These are phyloP conservation scores for Mortierella sp. DNA, from an alignment of 371 early-diverging fungal species.

Conservation along the genomic window DNA sequence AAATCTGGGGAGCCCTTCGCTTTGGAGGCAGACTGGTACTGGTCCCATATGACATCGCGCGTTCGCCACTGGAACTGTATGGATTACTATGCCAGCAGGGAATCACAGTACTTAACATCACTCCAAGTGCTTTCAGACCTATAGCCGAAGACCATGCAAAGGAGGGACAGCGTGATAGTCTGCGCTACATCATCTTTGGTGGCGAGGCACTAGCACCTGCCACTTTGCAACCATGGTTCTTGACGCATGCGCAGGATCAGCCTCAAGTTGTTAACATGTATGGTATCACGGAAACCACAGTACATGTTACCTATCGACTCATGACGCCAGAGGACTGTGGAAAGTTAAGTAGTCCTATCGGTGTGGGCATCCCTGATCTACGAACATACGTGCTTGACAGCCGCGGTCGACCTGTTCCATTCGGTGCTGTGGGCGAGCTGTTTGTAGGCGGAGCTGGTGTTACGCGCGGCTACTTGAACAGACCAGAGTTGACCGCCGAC, in stretches of 20 bases:
- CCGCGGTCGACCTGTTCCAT: slow-evolving; percentile 13
- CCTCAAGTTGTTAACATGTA: slow-evolving; percentile 1
- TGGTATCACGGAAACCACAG: slow-evolving; percentile 11
- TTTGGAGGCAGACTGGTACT: slow-evolving; percentile 1
- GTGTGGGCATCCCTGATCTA: neutral
- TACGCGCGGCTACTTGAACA: slow-evolving; percentile 39
- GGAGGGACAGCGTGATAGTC: neutral
- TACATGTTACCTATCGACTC: neutral
- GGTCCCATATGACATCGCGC: neutral
- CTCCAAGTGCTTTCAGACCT: slow-evolving; percentile 5
- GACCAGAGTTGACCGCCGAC: slow-evolving; percentile 29
- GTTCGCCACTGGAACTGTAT: neutral
- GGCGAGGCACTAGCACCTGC: too few species aligned
- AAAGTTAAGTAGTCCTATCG: neutral
- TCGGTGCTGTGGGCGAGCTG: slow-evolving; percentile 43
- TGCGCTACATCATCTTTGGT: slow-evolving; percentile 17
- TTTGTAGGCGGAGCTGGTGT: slow-evolving; percentile 9
- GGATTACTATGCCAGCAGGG: neutral
- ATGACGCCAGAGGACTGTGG: neutral
- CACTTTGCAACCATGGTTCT: too few species aligned
- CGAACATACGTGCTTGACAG: slow-evolving; percentile 3
- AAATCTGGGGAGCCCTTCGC: slow-evolving; percentile 5
- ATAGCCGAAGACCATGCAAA: neutral
- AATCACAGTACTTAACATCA: slow-evolving; percentile 7
- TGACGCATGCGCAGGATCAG: too few species aligned